phyloP scores from a whole-genome alignment of 108 stramenopile genomes.

The Skeletonema grethae region DNA sequence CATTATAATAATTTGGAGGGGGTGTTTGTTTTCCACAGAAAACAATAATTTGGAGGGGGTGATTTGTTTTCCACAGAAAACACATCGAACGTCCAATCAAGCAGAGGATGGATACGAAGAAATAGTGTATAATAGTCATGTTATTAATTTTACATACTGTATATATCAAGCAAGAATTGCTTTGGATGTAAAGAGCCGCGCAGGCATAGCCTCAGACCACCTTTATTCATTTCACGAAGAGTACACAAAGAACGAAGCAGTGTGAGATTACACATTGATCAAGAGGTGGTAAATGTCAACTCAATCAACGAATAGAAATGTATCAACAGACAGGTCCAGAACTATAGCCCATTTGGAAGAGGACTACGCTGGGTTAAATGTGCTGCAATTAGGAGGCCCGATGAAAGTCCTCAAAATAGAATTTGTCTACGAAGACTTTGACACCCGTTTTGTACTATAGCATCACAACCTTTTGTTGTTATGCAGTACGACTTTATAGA shows the following conservation, averaged over 20 bases:
- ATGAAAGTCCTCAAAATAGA: conserved; percentile 11
- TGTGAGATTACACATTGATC: neutral
- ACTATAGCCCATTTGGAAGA: conserved; percentile 11
- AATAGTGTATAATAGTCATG: too few species aligned
- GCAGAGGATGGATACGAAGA: too few species aligned
- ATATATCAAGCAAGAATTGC: too few species aligned
- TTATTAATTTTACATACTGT: too few species aligned
- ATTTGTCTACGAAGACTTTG: conserved; percentile 26
- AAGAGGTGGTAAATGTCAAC: neutral
- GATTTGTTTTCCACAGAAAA: too few species aligned
- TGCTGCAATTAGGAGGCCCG: conserved; percentile 5
- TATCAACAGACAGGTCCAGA: conserved; percentile 37
- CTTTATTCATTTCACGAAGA: neutral
- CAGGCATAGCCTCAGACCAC: neutral
- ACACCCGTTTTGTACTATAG: conserved; percentile 24
- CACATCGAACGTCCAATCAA: too few species aligned
- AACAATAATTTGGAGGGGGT: too few species aligned
- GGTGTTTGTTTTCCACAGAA: too few species aligned
- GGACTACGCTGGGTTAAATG: conserved; percentile 28
- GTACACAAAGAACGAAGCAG: neutral
- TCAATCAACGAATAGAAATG: neutral
- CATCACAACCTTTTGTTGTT: conserved; percentile 19
- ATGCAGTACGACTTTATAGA: conserved; percentile 8
- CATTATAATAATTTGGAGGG: too few species aligned
- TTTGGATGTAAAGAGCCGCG: too few species aligned